These are phyloP conservation scores for Anisodus acutangulus DNA, from an alignment of 257 asterid genomes.

Conservation along the genomic window DNA sequence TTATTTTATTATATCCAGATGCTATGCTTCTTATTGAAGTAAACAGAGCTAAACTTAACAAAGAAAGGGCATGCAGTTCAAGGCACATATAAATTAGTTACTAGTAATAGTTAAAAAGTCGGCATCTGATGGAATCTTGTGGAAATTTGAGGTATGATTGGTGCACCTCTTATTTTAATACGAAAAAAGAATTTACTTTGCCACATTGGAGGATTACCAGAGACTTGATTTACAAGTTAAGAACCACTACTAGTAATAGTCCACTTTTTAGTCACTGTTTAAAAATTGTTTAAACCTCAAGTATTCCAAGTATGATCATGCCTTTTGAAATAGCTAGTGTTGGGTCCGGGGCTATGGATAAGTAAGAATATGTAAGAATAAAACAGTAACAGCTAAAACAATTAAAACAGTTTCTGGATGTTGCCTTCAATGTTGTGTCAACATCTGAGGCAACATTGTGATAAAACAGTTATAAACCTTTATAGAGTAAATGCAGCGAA, in stretches of 20 bases:
- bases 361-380: too few relatives aligned
- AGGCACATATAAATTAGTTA: background rate
- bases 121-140: background rate
- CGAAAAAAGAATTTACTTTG: background rate
- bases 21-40: background rate
- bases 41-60: background rate
- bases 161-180: background rate
- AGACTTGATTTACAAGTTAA: constrained; percentile 29
- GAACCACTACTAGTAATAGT: constrained; percentile 8
- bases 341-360: too few relatives aligned
- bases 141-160: background rate
- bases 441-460: too few relatives aligned
- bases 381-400: too few relatives aligned
- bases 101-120: background rate
- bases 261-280: background rate
- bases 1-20: background rate
- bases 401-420: too few relatives aligned
- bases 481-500: too few relatives aligned
- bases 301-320: constrained; percentile 5
- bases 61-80: background rate
- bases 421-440: too few relatives aligned
- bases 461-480: too few relatives aligned
- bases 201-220: background rate
- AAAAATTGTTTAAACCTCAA: constrained; percentile 5
- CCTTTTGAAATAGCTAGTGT: background rate